Percentiles rank a stretch among this genome's conserved stretches.
These are phyloP conservation scores for Colletotrichum sp. DNA, from an alignment of 2,329 filamentous ascomycete genomes.

Conservation along the genomic window DNA sequence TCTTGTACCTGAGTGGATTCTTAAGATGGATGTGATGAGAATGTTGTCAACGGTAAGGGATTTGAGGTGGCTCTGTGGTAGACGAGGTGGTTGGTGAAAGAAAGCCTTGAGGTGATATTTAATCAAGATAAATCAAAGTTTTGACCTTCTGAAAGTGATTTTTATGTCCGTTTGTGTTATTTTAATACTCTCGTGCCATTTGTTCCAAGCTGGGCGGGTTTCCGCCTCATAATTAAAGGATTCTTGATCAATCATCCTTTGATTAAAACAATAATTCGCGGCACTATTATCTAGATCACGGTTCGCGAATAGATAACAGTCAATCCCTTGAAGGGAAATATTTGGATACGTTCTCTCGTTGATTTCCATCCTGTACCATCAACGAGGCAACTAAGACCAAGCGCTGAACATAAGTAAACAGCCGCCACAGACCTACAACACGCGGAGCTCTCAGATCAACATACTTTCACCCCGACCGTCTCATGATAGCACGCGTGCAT, in stretches of 20 bases:
- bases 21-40: background rate
- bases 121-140: accelerated
- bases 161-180: accelerated
- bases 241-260: background rate
- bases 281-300: accelerated
- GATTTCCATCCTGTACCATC: background rate
- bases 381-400: background rate
- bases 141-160: accelerated
- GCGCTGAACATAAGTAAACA: background rate
- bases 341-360: background rate
- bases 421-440: background rate
- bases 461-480: background rate
- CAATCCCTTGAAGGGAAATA: background rate
- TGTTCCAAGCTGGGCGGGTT: background rate
- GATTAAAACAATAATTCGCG: background rate
- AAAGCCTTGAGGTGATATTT: background rate
- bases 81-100: background rate
- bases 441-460: background rate
- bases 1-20: no score
- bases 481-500: background rate
- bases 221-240: background rate
- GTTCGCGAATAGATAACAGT: background rate
- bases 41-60: background rate
- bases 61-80: background rate
- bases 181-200: background rate